Base-by-base conservation (phyloP, 2,329 filamentous ascomycete species). In the Colletotrichum godetiae region DNA sequence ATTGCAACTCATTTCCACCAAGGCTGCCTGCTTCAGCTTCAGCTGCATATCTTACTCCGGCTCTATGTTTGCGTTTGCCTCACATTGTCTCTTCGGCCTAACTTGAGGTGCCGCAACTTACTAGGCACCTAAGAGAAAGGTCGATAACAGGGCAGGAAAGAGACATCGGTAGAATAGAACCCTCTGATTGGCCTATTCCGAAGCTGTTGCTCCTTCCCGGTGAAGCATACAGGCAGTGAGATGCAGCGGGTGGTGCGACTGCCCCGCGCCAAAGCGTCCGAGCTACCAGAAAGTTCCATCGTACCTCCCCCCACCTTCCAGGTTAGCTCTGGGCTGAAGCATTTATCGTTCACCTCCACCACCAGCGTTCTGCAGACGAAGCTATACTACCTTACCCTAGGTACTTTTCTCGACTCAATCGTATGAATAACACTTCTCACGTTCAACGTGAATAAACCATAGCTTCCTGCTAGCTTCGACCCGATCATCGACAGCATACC, bases 231-330 rank as follows among this genome's bases (percentile, higher is more conserved):
- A 65, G 31, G 33, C 7, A 33, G n/a, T 37, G 22, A n/a, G n/a
- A 29, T 27, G 33, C 33, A n/a, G 29, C 27, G 31, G 49, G 37
- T 42, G 37, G 37, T 42, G 15, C 37, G 37, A 42, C 49, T 56
- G 62, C 62, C 62, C 62, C 62, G 62, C 62, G 52, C 52, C 12
- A 33, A 42, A 22, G 22, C 52, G 33, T 56, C 61, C n/a, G 61
- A 65, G 53, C 53, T 65, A 53, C 62, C 62, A 63, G 61, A 63
- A 42, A 63, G 61, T 65, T 65, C 49, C 52, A 65, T 65, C 22
- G 62, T 27, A 65, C 49, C 52, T 65, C 24, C 52, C 53, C 53
- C 49, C 24, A 52, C 8, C 52, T 33, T 33, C 62, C 52, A 65
- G 49, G 33, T 29, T 15, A 65, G 62, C 62, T 65, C 27, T 63